Evolutionary conservation across 108 stramenopile species (phyloP), one percentile per base, ranked within the genome.

Genomic region (Stephanodiscus triporus): DNA sequence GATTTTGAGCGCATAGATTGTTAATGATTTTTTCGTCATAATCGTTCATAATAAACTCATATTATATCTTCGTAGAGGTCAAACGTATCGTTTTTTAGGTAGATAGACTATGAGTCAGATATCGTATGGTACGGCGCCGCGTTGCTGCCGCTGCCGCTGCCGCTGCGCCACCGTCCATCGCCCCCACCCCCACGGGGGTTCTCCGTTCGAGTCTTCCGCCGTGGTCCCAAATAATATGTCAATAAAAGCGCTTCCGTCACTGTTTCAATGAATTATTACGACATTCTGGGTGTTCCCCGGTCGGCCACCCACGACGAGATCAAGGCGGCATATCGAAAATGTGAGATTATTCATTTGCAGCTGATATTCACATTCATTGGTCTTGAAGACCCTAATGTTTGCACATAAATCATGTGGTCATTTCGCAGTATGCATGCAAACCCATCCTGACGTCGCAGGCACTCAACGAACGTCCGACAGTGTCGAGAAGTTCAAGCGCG

Each of bases 401-500:
- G 43, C 43, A 17, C 10, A 59, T 19, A 14, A 17, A 37, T 17
- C 11, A 34, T 22, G 30, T 11, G 0, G 1, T 54, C 26, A 9
- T 16, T 27, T 26, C 32, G 30, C 58, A 61, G 60, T 96, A 9
- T 91, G 91, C 66, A 88, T 96, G 73, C 86, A 94, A 72, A 89
- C 76, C 19, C 98, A 99, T 82, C 98, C 98, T 2, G 98, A 98
- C 73, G 85, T 95, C 5, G 80, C 87, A 16, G 51, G 58, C 0
- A 13, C 70, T 13, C 61, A 71, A 20, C 76, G 66, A 22, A 45
- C 69, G 34, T 34, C 83, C 7, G 54, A 69, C 68, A 75, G 79
- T 51, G 78, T 77, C 23, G 89, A 91, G 47, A 72, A 72, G 60
- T 95, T 95, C 86, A 91, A 92, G 66, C 77, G 61, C 1, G 91